Conservation (phyloP, 345 rosid genomes). For the Microcos paniculata region DNA sequence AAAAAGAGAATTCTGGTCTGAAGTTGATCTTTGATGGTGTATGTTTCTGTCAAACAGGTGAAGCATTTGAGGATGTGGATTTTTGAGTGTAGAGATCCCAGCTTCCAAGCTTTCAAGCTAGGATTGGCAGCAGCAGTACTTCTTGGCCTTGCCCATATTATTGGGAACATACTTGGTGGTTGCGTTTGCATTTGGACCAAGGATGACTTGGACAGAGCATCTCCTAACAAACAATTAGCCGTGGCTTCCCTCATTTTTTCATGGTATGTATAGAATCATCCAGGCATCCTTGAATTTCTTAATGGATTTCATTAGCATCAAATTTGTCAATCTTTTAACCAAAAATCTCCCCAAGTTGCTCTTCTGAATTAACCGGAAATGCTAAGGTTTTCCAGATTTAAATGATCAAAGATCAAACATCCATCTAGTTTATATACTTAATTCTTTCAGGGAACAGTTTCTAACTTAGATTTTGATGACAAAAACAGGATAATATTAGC, state of each 20-base stretch:
- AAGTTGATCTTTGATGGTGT: neutral
- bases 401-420: too few relatives aligned
- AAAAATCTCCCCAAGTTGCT: too few relatives aligned
- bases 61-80: slow-evolving; percentile 70
- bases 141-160: slow-evolving; percentile 55
- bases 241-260: slow-evolving; percentile 76
- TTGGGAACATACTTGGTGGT: slow-evolving; percentile 67
- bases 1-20: neutral
- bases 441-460: neutral
- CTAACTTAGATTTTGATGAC: neutral
- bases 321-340: neutral
- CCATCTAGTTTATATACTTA: neutral
- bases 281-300: neutral
- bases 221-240: slow-evolving; percentile 77
- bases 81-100: slow-evolving; percentile 82
- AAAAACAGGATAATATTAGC: slow-evolving; percentile 62
- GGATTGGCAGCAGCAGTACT: slow-evolving; percentile 74
- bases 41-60: slow-evolving; percentile 41
- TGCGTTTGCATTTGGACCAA: slow-evolving; percentile 67
- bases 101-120: slow-evolving; percentile 64
- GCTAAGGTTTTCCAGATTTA: neutral
- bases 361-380: neutral
- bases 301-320: too few relatives aligned
- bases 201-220: slow-evolving; percentile 39
- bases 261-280: slow-evolving; percentile 43